phyloP scores from a whole-genome alignment of 2,329 filamentous ascomycete species.

The Colletotrichum australisinense region DNA sequence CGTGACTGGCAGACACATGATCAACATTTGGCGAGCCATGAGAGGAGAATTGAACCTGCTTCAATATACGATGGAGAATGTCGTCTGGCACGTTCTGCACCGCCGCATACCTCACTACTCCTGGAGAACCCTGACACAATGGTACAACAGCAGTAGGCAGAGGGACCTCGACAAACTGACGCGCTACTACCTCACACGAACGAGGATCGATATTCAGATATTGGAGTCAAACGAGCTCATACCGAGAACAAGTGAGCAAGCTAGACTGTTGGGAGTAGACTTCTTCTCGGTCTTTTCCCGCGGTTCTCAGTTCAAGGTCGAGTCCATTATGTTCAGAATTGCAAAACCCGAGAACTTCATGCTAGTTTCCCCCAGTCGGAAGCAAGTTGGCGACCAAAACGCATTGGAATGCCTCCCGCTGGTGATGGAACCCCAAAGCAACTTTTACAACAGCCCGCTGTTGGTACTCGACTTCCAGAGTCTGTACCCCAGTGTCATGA shows the following conservation, averaged over 20 bases:
- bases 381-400: constrained; percentile 94
- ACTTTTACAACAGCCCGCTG: constrained; percentile 90
- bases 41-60: constrained; percentile 89
- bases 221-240: constrained; percentile 91
- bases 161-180: constrained; percentile 80
- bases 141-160: constrained; percentile 79
- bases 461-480: constrained; percentile 96
- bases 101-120: constrained; percentile 89
- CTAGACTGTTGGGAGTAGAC: constrained; percentile 90
- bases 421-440: constrained; percentile 97
- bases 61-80: constrained; percentile 97
- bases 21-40: constrained; percentile 98
- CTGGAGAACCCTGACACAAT: constrained; percentile 81
- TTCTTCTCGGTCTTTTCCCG: constrained; percentile 97
- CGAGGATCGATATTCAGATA: constrained; percentile 88
- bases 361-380: constrained; percentile 87
- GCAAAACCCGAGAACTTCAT: constrained; percentile 97
- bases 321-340: constrained; percentile 98
- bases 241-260: constrained; percentile 91
- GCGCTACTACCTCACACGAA: constrained; percentile 80
- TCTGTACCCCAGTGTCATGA: constrained; percentile 97
- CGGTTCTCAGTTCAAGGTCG: constrained; percentile 98
- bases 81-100: constrained; percentile 90
- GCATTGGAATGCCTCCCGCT: constrained; percentile 93
- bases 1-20: constrained; percentile 94